Percentiles rank a stretch among this genome's conserved stretches.
Evolutionary conservation across 225 moss, liverwort and hornwort genomes (phyloP).

Genomic region (Lunularia cruciata): DNA sequence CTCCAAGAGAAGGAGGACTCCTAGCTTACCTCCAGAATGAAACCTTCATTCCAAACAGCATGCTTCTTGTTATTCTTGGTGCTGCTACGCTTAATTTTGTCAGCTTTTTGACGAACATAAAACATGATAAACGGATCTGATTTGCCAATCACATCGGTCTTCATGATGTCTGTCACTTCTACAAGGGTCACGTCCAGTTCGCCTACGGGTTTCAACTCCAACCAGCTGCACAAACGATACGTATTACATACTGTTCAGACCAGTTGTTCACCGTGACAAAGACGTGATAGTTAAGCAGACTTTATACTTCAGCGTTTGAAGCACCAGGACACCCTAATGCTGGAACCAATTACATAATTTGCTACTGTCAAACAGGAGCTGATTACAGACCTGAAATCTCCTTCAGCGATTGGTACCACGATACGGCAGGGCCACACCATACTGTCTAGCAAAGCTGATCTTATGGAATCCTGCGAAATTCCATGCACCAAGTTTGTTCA

Average conservation of each 20-base stretch:
- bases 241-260: background rate
- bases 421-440: slow-evolving; percentile 95
- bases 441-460: slow-evolving; percentile 69
- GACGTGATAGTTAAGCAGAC: no score
- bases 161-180: slow-evolving; percentile 73
- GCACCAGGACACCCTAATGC: background rate
- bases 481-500: background rate
- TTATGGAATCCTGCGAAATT: slow-evolving; percentile 62
- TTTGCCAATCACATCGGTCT: slow-evolving; percentile 74
- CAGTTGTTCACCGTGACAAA: no score
- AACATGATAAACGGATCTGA: slow-evolving; percentile 80
- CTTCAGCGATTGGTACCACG: slow-evolving; percentile 71
- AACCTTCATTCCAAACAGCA: slow-evolving; percentile 78
- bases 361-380: background rate
- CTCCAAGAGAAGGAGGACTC: no score
- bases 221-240: slow-evolving; percentile 40
- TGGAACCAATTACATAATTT: no score
- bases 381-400: slow-evolving; percentile 74
- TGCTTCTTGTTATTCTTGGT: slow-evolving; percentile 57
- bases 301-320: background rate
- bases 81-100: slow-evolving; percentile 66
- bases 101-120: slow-evolving; percentile 71
- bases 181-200: slow-evolving; percentile 64
- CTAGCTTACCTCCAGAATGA: slow-evolving; percentile 67
- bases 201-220: slow-evolving; percentile 71